Conservation (phyloP, 345 rosid genomes). For the Salix exigua region DNA sequence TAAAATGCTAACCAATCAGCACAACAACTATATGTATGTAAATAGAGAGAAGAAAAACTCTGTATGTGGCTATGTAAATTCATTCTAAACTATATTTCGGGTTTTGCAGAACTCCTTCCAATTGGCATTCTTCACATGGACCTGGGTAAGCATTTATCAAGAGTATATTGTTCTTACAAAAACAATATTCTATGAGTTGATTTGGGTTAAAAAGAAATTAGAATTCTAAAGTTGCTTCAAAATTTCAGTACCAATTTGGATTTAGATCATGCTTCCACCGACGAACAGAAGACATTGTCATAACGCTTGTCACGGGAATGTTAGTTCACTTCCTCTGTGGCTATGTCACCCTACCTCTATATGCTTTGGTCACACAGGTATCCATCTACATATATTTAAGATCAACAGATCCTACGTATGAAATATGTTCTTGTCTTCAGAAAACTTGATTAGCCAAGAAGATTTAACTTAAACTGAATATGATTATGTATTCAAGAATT, state of each 20-base stretch:
- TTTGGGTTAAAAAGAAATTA: not conserved
- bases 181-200: not conserved
- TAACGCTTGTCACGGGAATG: conserved; percentile 45
- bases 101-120: conserved; percentile 77
- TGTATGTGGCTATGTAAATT: not conserved
- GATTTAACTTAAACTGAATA: no score
- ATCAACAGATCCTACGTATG: not conserved
- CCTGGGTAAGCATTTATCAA: conserved; percentile 41
- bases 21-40: not conserved
- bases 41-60: not conserved
- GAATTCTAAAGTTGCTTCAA: not conserved
- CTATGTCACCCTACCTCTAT: conserved; percentile 59
- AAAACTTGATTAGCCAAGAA: not conserved
- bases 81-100: not conserved
- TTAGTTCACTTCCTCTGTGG: conserved; percentile 49
- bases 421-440: not conserved
- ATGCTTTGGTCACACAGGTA: conserved; percentile 65
- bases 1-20: not conserved
- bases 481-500: not conserved
- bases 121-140: conserved; percentile 85
- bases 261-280: conserved; percentile 54
- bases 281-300: conserved; percentile 36
- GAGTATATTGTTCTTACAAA: not conserved
- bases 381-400: not conserved
- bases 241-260: conserved; percentile 51